These are phyloP conservation scores for Fennellomyces sp. DNA, from an alignment of 371 early-diverging fungal genomes.

Conservation along the genomic window DNA sequence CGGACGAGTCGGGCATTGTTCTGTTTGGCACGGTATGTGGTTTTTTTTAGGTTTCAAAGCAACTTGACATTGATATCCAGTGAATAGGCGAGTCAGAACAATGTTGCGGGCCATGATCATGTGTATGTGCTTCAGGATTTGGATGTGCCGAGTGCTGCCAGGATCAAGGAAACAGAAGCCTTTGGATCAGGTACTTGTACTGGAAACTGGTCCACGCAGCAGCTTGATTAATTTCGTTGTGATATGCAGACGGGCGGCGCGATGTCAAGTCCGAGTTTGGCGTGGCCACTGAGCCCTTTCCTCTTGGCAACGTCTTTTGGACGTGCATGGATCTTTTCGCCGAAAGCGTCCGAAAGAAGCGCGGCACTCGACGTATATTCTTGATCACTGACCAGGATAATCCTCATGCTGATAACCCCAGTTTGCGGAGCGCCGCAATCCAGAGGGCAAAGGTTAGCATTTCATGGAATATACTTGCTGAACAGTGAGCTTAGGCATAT, in stretches of 20 bases:
- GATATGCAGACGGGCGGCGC: conserved; percentile 1
- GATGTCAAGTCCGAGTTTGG: conserved; percentile 54
- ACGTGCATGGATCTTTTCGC: conserved; percentile 62
- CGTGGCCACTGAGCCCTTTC: conserved; percentile 45
- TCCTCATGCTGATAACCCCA: conserved; percentile 54
- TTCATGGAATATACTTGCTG: conserved; percentile 1
- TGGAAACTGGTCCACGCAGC: too few relatives aligned
- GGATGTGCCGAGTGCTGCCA: conserved; percentile 61
- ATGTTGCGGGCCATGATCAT: conserved; percentile 51
- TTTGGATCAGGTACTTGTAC: conserved; percentile 49
- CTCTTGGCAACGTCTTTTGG: conserved; percentile 69
- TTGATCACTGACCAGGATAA: conserved; percentile 70
- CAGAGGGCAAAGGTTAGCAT: conserved; percentile 64
- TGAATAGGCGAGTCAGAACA: conserved; percentile 39
- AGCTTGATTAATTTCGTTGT: too few relatives aligned
- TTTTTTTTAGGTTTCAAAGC: too few relatives aligned
- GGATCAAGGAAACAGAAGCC: conserved; percentile 63
- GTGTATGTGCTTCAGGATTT: conserved; percentile 66
- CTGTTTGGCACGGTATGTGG: conserved; percentile 67
- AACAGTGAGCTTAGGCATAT: too few relatives aligned
- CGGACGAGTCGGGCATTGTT: conserved; percentile 66
- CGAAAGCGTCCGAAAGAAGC: conserved; percentile 49
- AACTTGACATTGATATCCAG: neutral
- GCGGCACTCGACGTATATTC: conserved; percentile 65
- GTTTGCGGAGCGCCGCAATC: conserved; percentile 51